Evolutionary conservation across 352 stramenopile genomes (phyloP).

Genomic region (Globisporangium paroecandrum): DNA sequence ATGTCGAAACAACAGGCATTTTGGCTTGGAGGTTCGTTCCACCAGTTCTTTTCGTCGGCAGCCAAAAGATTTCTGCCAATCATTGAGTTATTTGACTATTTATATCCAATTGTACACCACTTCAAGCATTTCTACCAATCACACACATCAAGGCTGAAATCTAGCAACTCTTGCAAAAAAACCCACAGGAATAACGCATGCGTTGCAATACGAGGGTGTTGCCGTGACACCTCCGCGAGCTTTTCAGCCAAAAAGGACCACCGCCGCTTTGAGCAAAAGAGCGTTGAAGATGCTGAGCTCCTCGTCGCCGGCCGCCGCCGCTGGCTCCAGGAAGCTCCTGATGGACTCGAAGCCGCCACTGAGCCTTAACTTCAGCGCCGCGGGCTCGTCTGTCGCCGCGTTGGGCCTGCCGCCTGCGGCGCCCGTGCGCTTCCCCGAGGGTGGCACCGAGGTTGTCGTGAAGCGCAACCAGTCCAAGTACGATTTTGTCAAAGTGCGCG

Average conservation of each 20-base stretch:
- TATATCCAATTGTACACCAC: not conserved
- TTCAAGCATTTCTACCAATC: not conserved
- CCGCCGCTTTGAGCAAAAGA: not conserved
- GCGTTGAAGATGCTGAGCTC: slow-evolving; percentile 13
- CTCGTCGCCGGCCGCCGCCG: not conserved
- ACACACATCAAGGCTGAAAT: not conserved
- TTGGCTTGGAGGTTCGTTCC: slow-evolving; percentile 5
- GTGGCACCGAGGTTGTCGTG: slow-evolving; percentile 39
- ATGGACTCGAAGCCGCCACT: slow-evolving; percentile 9
- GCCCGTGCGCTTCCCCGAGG: slow-evolving; percentile 16
- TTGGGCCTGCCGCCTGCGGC: slow-evolving; percentile 7
- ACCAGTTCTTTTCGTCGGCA: not conserved
- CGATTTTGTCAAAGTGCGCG: slow-evolving; percentile 88
- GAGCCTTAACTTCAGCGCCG: slow-evolving; percentile 3
- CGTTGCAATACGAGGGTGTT: slow-evolving; percentile 1
- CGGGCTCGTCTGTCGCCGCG: not conserved
- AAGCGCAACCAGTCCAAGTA: slow-evolving; percentile 89
- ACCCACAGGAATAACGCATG: not conserved
- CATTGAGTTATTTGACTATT: not conserved
- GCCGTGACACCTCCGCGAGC: not conserved
- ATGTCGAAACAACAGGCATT: not conserved
- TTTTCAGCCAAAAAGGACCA: not conserved
- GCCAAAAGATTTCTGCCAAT: not conserved
- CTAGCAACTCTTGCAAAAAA: not conserved
- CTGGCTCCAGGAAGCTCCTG: not conserved